phyloP scores from a whole-genome alignment of 331 rosid species.

The Pyrus hybrid region DNA sequence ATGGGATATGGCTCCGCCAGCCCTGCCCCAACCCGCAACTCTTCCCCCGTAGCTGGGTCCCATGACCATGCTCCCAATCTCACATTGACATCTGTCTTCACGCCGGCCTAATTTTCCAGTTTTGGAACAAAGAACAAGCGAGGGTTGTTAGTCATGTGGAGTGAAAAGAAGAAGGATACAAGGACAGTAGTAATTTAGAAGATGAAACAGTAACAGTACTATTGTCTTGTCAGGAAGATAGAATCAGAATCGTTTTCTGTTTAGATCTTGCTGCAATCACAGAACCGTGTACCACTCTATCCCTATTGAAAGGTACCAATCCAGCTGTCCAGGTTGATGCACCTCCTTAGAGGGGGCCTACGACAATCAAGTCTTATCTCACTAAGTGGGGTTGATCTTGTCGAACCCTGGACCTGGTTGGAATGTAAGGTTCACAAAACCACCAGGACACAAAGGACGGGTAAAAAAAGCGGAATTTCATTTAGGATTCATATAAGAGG shows the following conservation, averaged over 20 bases:
- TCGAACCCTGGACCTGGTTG: no score
- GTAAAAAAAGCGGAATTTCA: no score
- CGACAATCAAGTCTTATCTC: neutral
- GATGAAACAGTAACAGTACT: neutral
- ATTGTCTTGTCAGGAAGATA: neutral
- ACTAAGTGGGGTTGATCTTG: no score
- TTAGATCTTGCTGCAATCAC: conserved; percentile 8
- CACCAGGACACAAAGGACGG: no score
- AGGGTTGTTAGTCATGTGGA: conserved; percentile 1
- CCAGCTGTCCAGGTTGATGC: conserved; percentile 17
- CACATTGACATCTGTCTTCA: conserved; percentile 39
- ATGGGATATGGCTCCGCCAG: conserved; percentile 79
- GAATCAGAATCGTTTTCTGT: conserved; percentile 1
- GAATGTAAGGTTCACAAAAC: no score
- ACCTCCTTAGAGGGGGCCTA: conserved; percentile 6
- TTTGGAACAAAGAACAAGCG: conserved; percentile 14
- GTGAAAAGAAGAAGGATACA: conserved; percentile 11
- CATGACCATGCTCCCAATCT: conserved; percentile 94
- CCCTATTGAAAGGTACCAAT: neutral
- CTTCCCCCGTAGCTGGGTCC: conserved; percentile 83
- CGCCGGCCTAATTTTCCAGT: conserved; percentile 50
- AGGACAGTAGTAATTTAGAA: neutral
- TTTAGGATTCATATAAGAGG: no score
- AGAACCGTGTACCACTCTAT: neutral
- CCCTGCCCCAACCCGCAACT: conserved; percentile 92